These are phyloP conservation scores for Luffa aegyptiaca DNA, from an alignment of 306 rosid genomes.

Conservation along the genomic window DNA sequence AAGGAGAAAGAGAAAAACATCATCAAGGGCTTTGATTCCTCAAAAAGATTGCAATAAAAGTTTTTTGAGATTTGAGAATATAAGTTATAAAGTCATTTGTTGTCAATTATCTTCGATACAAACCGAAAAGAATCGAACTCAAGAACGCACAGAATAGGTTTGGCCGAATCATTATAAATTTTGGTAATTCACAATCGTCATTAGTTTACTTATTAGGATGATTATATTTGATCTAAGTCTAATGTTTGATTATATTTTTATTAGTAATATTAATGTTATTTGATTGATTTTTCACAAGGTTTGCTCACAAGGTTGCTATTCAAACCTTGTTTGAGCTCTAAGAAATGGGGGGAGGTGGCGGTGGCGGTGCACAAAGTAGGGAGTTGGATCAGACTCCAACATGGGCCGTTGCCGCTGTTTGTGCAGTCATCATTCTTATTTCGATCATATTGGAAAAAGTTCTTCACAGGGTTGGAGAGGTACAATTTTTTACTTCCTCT, in stretches of 20 bases:
- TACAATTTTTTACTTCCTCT: neutral
- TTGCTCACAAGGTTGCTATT: neutral
- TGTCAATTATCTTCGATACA: neutral
- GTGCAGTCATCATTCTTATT: slow-evolving; percentile 58
- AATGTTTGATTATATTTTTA: too few species aligned
- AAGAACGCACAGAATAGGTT: too few species aligned
- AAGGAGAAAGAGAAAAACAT: neutral
- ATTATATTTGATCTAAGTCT: neutral
- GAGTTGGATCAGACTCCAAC: slow-evolving; percentile 79
- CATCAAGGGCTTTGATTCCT: neutral
- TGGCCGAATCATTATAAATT: neutral
- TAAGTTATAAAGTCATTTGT: neutral
- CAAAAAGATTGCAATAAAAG: neutral
- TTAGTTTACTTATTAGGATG: neutral
- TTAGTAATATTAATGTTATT: neutral
- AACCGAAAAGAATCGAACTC: too few species aligned
- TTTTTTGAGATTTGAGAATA: neutral
- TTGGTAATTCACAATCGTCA: neutral
- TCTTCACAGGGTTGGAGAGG: slow-evolving; percentile 54
- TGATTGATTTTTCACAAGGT: neutral
- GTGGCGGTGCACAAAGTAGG: slow-evolving; percentile 11
- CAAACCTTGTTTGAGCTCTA: neutral
- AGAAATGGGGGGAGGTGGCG: slow-evolving; percentile 46
- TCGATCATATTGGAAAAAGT: slow-evolving; percentile 60
- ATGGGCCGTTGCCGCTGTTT: slow-evolving; percentile 87